These are phyloP conservation scores for Fomitopsis palustris DNA, from an alignment of 1,284 basidiomycete species.

Conservation along the genomic window DNA sequence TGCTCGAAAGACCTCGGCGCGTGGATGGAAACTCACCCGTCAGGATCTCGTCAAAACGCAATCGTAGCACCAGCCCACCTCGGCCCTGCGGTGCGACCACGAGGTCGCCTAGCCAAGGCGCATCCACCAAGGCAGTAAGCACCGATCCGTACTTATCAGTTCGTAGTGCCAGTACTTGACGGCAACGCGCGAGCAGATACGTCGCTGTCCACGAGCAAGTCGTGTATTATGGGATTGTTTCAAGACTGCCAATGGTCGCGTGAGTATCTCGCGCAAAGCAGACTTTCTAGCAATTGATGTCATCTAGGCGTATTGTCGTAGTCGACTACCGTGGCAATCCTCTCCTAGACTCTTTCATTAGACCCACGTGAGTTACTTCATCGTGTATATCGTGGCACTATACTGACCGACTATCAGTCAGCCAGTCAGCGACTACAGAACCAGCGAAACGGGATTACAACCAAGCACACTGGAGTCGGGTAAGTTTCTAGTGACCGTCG, in stretches of 20 bases:
- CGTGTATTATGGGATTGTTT: slow-evolving; percentile 38
- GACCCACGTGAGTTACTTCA: slow-evolving; percentile 44
- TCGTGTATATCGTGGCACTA: background rate
- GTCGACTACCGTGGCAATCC: slow-evolving; percentile 48
- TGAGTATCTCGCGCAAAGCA: slow-evolving; percentile 27
- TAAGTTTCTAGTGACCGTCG: slow-evolving; percentile 15
- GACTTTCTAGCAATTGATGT: slow-evolving; percentile 22
- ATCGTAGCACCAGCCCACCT: background rate
- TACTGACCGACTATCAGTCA: slow-evolving; percentile 30
- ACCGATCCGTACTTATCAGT: background rate
- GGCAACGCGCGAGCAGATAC: slow-evolving; percentile 31
- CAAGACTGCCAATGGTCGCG: slow-evolving; percentile 49
- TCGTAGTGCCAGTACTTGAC: background rate
- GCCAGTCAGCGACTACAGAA: slow-evolving; percentile 45
- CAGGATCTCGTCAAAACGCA: background rate
- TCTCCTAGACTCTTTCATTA: slow-evolving; percentile 50
- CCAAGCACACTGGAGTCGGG: slow-evolving; percentile 38
- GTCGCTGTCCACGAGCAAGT: slow-evolving; percentile 43
- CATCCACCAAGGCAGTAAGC: background rate
- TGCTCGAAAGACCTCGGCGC: background rate
- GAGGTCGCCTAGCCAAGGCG: background rate
- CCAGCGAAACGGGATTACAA: slow-evolving; percentile 44
- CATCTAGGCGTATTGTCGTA: slow-evolving; percentile 35
- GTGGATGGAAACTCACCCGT: slow-evolving; percentile 1
- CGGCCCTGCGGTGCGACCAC: background rate